phyloP scores from a whole-genome alignment of 352 stramenopile species.

The Globisporangium uncinulatum region DNA sequence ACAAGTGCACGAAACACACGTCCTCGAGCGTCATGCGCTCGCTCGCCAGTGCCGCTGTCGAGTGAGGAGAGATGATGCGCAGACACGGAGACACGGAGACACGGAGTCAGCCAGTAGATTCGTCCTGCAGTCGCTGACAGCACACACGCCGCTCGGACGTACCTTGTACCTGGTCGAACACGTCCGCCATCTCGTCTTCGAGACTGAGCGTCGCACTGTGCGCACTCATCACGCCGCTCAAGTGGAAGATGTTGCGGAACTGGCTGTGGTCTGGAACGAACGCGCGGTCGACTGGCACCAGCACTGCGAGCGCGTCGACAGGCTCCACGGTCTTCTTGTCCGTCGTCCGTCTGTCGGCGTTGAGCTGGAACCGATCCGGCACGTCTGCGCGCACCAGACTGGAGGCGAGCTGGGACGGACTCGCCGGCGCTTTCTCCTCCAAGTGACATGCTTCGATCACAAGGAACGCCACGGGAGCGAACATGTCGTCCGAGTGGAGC shows the following conservation, averaged over 20 bases:
- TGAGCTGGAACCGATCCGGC: neutral
- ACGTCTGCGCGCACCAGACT: constrained; percentile 16
- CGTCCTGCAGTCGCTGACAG: neutral
- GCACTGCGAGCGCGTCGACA: constrained; percentile 8
- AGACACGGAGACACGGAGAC: neutral
- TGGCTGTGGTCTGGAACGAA: constrained; percentile 21
- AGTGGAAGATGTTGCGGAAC: constrained; percentile 65
- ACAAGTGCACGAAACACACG: constrained; percentile 96
- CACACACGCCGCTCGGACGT: neutral
- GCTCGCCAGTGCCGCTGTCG: constrained; percentile 17
- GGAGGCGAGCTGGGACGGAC: constrained; percentile 30
- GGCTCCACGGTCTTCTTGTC: neutral
- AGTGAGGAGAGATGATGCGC: neutral
- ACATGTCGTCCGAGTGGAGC: constrained; percentile 89
- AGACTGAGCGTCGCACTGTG: constrained; percentile 32
- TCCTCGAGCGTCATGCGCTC: constrained; percentile 76
- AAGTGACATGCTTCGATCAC: constrained; percentile 88
- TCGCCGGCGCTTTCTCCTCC: constrained; percentile 75
- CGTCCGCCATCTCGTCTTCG: constrained; percentile 54
- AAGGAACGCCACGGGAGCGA: constrained; percentile 91
- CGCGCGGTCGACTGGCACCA: constrained; percentile 10
- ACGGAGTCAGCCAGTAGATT: neutral
- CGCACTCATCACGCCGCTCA: constrained; percentile 58
- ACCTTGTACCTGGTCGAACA: constrained; percentile 40
- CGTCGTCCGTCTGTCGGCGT: neutral